Conservation (phyloP, 2,329 filamentous ascomycete genomes). For the Setomelanomma holmii region DNA sequence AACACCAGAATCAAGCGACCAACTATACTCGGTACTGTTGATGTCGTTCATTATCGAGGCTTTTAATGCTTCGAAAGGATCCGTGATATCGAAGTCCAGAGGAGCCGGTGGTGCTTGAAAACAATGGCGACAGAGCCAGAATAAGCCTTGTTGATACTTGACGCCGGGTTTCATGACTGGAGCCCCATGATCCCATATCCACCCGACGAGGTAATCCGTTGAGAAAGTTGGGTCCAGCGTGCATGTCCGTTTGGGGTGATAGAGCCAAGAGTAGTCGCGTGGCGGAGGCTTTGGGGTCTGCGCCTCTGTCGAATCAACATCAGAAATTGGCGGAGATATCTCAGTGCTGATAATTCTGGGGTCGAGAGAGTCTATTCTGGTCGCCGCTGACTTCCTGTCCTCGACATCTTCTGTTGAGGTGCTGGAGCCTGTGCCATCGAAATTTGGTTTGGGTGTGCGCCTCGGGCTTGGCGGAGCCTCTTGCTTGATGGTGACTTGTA, state of each 20-base stretch:
- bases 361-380: background rate
- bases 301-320: background rate
- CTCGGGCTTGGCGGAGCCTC: background rate
- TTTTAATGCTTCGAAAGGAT: background rate
- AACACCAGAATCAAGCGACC: background rate
- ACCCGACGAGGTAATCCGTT: background rate
- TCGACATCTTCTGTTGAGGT: background rate
- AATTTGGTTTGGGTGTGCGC: background rate
- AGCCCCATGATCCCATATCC: background rate
- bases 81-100: background rate
- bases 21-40: background rate
- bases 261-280: background rate
- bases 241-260: background rate
- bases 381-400: background rate
- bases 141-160: background rate
- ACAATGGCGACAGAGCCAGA: slow-evolving; percentile 1
- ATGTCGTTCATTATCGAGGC: background rate
- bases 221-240: background rate
- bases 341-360: background rate
- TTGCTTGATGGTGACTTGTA: background rate
- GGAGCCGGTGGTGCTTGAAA: background rate
- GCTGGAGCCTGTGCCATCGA: background rate
- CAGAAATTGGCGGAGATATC: background rate
- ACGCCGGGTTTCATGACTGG: background rate
- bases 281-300: background rate